phyloP scores from a whole-genome alignment of 208 protist genomes.

The Leishmania martiniquensis region DNA sequence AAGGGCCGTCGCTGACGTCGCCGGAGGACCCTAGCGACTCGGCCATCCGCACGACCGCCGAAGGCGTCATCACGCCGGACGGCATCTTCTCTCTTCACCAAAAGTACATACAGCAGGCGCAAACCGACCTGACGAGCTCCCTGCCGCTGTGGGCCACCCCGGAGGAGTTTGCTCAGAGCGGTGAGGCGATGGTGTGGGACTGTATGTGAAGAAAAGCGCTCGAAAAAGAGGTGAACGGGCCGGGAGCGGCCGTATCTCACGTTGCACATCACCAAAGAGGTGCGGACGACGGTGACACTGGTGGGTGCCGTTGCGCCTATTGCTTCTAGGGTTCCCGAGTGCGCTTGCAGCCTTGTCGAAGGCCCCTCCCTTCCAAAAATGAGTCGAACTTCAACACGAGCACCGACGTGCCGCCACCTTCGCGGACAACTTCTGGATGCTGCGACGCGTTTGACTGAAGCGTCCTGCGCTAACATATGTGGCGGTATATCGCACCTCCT shows the following conservation, averaged over 20 bases:
- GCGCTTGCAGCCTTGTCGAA: background rate
- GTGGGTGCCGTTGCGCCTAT: background rate
- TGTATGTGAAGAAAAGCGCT: background rate
- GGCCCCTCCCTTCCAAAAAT: background rate
- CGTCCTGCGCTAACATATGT: background rate
- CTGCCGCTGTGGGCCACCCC: background rate
- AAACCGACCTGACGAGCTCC: constrained; percentile 11
- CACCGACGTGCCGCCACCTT: background rate
- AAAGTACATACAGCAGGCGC: constrained; percentile 47
- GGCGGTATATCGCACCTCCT: background rate
- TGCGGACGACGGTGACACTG: background rate
- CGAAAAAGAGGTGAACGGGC: background rate
- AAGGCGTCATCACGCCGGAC: constrained; percentile 23
- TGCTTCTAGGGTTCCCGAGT: background rate
- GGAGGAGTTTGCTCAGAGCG: background rate
- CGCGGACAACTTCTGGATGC: background rate
- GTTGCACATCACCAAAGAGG: background rate
- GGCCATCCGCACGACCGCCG: constrained; percentile 24
- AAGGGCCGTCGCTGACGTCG: constrained; percentile 2
- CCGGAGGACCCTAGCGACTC: constrained; percentile 7
- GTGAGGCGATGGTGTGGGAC: constrained; percentile 32
- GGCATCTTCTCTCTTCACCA: constrained; percentile 48
- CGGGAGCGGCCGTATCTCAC: background rate
- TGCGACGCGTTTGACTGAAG: background rate
- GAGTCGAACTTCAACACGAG: background rate